Base-by-base conservation (phyloP, 345 rosid species). In the Brassica juncea region DNA sequence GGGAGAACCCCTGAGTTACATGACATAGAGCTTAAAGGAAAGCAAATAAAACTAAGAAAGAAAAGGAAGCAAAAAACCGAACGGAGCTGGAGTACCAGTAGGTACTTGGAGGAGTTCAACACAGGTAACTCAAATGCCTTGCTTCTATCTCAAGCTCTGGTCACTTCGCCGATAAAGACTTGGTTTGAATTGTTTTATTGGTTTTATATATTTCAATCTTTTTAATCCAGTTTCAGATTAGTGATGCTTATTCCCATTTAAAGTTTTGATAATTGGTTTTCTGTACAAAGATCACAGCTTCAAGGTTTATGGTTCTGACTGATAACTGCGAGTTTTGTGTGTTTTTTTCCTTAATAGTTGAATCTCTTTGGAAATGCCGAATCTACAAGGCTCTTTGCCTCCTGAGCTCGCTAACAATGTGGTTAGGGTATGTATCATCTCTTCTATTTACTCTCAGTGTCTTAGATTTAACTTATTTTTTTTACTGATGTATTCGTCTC, bases 321-420 rank as follows among this genome's bases (percentile, higher is more conserved):
- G 31, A 28, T 23, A 19, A 32, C 15, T 78, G 10, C 1, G 61
- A 62, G n/a, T 72, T 28, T 21, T 37, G 67, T 71, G 67, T 54
- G n/a, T 71, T 28, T 28, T 28, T 28, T 28, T 28, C 6, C 2
- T 2, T 32, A 32, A 16, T 64, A 15, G 16, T 9, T 77, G 66
- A 44, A 44, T 44, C 14, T 47, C 62, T 37, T 66, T 70, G 72
- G 68, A 78, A 72, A 93, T 93, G 97, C 94, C 94, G 70, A 89
- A 98, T 75, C 79, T 96, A 30, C 98, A 96, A 83, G 86, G 88
- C 49, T 89, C 92, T 7, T 78, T 96, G 84, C 97, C 98, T 47
- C 99, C 97, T 62, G 99, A 93, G 73, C 89, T 96, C 28, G 99
- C 99, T 79, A 85, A 96, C 89, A 93, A 85, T 68, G 97, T 74